Base-by-base conservation (phyloP, 2,329 filamentous ascomycete genomes). In the Alternaria infectoria region DNA sequence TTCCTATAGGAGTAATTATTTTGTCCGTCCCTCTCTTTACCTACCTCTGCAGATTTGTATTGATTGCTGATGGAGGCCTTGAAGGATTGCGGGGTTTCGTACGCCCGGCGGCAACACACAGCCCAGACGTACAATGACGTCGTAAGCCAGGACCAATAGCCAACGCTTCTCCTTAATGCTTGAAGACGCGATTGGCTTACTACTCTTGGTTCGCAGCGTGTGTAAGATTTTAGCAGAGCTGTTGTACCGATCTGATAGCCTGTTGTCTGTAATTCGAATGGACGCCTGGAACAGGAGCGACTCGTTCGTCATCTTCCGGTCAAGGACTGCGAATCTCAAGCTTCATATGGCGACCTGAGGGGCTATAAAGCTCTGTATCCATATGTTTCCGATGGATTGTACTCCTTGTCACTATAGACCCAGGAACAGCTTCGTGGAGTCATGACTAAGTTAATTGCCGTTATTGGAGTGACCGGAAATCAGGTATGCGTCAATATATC, bases 391-490 rank as follows among this genome's bases (percentile, higher is more conserved):
- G 2, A 30, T 32, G 17, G 49, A 8, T 6, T 12, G 23, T 21
- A 17, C 15, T 32, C 8, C n/a, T n/a, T 6, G 11, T 30, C 17
- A 23, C 9, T 10, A 17, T n/a, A 21, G 8, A 25, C 54, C 6
- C 11, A 23, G 13, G 15, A 49, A 12, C 5, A 57, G 21, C 19
- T 47, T 47, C 7, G 5, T 25, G 1, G 6, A 49, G 59, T 30
- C 47, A 63, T 60, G 61, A 61, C 52, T n/a, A 73, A 71, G 32
- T 67, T 45, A 40, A 71, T 73, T 36, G 61, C 56, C 21, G 57
- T 72, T 40, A 58, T 72, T 25, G 69, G 69, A 0, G 51, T 67
- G 15, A 71, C 68, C 7, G 69, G 69, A 9, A 69, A 68, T 45
- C 69, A 72, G 58, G 68, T 69, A 60, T 19, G 28, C 15, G 32